Evolutionary conservation across 2,329 filamentous ascomycete species (phyloP).

Genomic region (Fusarium neocosmosporiellum): DNA sequence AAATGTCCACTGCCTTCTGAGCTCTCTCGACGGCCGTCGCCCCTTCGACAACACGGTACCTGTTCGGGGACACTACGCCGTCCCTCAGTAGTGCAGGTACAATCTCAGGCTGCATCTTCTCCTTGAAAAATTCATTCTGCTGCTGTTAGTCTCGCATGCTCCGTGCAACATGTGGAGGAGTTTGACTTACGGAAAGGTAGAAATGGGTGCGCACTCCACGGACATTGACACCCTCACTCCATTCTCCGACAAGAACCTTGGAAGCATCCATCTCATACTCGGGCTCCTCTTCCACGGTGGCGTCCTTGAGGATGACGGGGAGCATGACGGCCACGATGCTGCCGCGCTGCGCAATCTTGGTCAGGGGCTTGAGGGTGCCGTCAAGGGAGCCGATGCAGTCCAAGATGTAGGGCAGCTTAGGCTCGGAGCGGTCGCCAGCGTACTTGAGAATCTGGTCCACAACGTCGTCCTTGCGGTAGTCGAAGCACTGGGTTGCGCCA

Average conservation of each 20-base stretch:
- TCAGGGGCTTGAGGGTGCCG: slow-evolving; percentile 61
- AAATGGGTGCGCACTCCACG: slow-evolving; percentile 60
- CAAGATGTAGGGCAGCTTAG: slow-evolving; percentile 58
- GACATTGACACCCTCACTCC: slow-evolving; percentile 63
- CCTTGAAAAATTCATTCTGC: slow-evolving; percentile 66
- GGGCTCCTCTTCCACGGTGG: slow-evolving; percentile 58
- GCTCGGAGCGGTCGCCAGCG: slow-evolving; percentile 5
- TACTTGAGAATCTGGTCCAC: slow-evolving; percentile 49
- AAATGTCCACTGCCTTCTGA: slow-evolving; percentile 49
- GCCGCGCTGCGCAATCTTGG: slow-evolving; percentile 60
- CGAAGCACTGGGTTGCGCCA: slow-evolving; percentile 59
- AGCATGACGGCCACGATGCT: slow-evolving; percentile 68
- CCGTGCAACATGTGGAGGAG: background rate
- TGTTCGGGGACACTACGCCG: slow-evolving; percentile 55
- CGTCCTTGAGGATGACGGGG: slow-evolving; percentile 67
- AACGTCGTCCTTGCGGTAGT: slow-evolving; percentile 55
- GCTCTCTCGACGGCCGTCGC: slow-evolving; percentile 52
- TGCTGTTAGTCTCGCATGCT: slow-evolving; percentile 4
- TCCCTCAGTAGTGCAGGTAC: slow-evolving; percentile 60
- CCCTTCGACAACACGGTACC: slow-evolving; percentile 55
- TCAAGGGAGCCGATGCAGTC: slow-evolving; percentile 66
- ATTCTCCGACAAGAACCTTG: slow-evolving; percentile 53
- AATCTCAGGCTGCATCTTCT: slow-evolving; percentile 65
- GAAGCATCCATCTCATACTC: slow-evolving; percentile 65
- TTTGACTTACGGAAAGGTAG: slow-evolving; percentile 41